Evolutionary conservation across 306 rosid species (phyloP), one percentile per base, ranked within the genome.

Genomic region (Biancaea sappan): DNA sequence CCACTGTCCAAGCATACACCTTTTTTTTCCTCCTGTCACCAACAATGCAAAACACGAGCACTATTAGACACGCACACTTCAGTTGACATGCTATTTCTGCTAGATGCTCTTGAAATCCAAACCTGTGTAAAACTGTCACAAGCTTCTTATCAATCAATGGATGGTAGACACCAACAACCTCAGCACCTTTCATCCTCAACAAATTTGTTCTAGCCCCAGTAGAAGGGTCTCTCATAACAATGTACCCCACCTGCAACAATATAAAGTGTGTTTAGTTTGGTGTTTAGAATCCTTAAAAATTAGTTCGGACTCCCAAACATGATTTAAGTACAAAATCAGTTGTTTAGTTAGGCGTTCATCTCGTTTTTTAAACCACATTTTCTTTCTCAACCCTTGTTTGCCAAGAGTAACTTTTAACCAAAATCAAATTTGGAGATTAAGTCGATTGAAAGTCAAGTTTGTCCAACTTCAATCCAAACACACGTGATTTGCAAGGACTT

Each of bases 1-100:
- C 97, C 32, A 91, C 97, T 16, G 98, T 93, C 98, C 98, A 93
- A 11, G 97, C 92, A 76, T 83, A 93, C 41, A 84, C 94, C 83
- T 84, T 89, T 84, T 86, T 93, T 7, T 85, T 87, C 73, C 91
- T 91, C 85, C 98, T 91, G 85, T 69, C 61, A 11, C 60, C 38
- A 73, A 78, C 19, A 28, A 46, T 0, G 69, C 40, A 57, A 75
- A 80, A 29, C 61, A 46, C 14, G 70, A 48, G 80, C 46, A 73
- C 13, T 22, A 61, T 60, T 16, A 46, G 7, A 28, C 15, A 19
- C 9, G 70, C 31, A 29, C 24, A n/a, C 73, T 29, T 58, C 40
- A 38, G 10, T 21, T 46, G 38, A 26, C 43, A 21, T 34, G 59
- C 71, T 28, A 28, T 29, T 44, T n/a, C n/a, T 61, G 31, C 58